phyloP scores from a whole-genome alignment of 1,284 basidiomycete genomes.

The Cutaneotrichosporon dermatis region DNA sequence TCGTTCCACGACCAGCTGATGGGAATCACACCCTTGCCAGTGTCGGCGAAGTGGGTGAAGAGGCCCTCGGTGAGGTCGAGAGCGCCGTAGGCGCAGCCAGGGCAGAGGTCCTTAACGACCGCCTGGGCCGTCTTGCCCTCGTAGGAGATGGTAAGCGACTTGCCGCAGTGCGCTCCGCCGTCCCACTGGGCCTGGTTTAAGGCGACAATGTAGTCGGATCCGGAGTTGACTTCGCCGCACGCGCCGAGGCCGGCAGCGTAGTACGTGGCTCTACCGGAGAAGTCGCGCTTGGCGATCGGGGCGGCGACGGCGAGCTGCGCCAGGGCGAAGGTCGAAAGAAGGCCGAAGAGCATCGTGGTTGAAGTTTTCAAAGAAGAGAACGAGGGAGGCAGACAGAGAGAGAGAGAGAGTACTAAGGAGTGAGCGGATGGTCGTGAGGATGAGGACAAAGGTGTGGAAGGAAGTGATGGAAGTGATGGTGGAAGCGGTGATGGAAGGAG shows the following conservation, averaged over 20 bases:
- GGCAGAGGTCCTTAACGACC: slow-evolving; percentile 60
- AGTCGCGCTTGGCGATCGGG: slow-evolving; percentile 13
- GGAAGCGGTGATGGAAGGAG: no score
- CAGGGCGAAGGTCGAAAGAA: slow-evolving; percentile 1
- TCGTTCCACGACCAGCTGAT: slow-evolving; percentile 59
- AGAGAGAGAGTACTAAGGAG: neutral
- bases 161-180: slow-evolving; percentile 58
- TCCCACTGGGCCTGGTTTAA: slow-evolving; percentile 50
- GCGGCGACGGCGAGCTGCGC: slow-evolving; percentile 1
- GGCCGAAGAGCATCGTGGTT: neutral
- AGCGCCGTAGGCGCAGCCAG: slow-evolving; percentile 53
- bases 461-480: no score
- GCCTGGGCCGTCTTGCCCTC: slow-evolving; percentile 60
- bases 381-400: neutral
- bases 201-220: slow-evolving; percentile 45
- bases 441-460: neutral
- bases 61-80: slow-evolving; percentile 74
- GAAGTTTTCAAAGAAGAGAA: neutral
- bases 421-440: neutral
- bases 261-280: slow-evolving; percentile 22
- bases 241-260: slow-evolving; percentile 26
- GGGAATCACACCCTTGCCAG: slow-evolving; percentile 55
- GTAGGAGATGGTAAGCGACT: slow-evolving; percentile 61
- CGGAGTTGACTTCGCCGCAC: slow-evolving; percentile 19
- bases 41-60: slow-evolving; percentile 55